Evolutionary conservation across 2,329 filamentous ascomycete species (phyloP).

Genomic region (Trichoderma lentiforme): DNA sequence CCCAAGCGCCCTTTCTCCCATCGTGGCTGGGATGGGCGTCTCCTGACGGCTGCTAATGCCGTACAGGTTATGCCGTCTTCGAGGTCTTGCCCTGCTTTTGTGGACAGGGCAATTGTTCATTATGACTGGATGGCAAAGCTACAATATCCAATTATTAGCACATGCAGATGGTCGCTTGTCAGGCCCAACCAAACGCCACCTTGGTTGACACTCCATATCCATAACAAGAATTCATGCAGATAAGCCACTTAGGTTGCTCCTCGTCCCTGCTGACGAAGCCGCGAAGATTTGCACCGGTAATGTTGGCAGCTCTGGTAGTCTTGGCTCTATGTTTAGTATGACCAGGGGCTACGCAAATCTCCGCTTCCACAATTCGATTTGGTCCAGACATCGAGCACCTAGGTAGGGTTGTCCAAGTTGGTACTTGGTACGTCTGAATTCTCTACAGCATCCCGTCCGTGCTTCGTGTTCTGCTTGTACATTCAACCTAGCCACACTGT

Average conservation of each 20-base stretch:
- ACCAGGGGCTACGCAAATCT: slow-evolving; percentile 15
- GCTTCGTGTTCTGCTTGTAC: slow-evolving; percentile 9
- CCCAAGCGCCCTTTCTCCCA: slow-evolving; percentile 8
- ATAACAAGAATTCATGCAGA: slow-evolving; percentile 8
- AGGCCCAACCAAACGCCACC: slow-evolving; percentile 14
- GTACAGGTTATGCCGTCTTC: not conserved
- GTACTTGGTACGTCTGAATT: slow-evolving; percentile 2
- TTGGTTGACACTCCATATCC: slow-evolving; percentile 4
- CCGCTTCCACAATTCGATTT: slow-evolving; percentile 9
- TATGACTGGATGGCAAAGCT: not conserved
- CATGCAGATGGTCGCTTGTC: not conserved
- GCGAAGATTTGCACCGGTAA: slow-evolving; percentile 3
- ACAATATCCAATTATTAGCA: not conserved
- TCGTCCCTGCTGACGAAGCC: slow-evolving; percentile 6
- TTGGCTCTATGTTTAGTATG: slow-evolving; percentile 12
- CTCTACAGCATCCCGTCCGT: not conserved
- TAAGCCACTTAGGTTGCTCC: slow-evolving; percentile 9
- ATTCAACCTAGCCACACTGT: slow-evolving; percentile 4
- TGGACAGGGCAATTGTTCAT: not conserved
- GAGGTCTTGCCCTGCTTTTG: not conserved
- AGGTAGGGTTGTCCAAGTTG: slow-evolving; percentile 4
- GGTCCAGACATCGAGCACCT: not conserved
- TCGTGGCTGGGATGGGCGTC: slow-evolving; percentile 6
- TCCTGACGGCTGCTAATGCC: not conserved
- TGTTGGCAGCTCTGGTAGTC: slow-evolving; percentile 11